phyloP scores from a whole-genome alignment of 192 early-diverging fungal genomes.

The Pilobolus umbonatus region DNA sequence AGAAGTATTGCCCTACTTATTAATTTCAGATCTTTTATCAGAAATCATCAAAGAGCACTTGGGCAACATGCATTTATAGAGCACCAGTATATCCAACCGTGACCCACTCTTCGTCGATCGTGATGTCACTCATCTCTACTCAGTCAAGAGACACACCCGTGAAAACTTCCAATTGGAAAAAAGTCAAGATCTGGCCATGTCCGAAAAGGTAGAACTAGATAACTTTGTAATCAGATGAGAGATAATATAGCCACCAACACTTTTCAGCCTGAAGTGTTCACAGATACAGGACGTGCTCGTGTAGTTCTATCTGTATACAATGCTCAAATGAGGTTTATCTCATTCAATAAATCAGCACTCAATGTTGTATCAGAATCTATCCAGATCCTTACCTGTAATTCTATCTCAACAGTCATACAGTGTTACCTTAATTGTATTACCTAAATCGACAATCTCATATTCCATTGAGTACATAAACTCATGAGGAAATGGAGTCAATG shows the following conservation, averaged over 20 bases:
- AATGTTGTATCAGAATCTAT: no score
- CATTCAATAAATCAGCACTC: no score
- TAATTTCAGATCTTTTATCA: not conserved
- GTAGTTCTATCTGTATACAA: not conserved
- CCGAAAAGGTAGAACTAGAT: no score
- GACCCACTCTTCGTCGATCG: no score
- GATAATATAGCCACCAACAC: not conserved
- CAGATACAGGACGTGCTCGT: slow-evolving; percentile 14
- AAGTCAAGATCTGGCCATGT: not conserved
- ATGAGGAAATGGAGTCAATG: no score
- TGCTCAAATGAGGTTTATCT: slow-evolving; percentile 4
- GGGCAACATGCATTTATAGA: not conserved
- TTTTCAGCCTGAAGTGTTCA: slow-evolving; percentile 17
- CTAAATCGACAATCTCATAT: no score
- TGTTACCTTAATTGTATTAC: no score
- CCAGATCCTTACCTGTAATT: no score
- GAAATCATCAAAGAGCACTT: not conserved
- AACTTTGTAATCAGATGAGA: no score
- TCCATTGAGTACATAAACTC: no score
- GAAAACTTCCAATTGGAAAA: not conserved
- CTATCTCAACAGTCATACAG: no score
- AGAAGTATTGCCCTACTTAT: not conserved
- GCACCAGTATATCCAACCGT: not conserved
- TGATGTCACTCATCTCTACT: no score
- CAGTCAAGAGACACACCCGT: not conserved